These are phyloP conservation scores for Heliocybe sulcata DNA, from an alignment of 1,284 basidiomycete species.

Conservation along the genomic window DNA sequence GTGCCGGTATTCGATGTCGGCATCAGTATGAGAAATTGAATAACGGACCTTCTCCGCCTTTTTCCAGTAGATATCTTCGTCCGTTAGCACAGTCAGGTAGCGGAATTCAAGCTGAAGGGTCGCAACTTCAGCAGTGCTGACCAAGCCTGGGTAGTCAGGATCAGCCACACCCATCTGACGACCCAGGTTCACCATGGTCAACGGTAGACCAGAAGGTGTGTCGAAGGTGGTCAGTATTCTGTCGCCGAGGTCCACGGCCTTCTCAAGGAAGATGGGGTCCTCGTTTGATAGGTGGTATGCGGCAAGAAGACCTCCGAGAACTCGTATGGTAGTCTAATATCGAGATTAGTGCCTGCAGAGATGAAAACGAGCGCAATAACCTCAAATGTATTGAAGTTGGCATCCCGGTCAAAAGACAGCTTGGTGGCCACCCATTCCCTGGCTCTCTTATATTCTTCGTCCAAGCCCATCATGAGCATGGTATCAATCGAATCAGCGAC, in stretches of 20 bases:
- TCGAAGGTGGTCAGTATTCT: slow-evolving; percentile 84
- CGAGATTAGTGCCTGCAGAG: slow-evolving; percentile 4
- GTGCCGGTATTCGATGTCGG: neutral
- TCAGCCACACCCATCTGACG: slow-evolving; percentile 61
- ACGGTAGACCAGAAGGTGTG: slow-evolving; percentile 76
- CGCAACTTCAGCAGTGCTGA: slow-evolving; percentile 80
- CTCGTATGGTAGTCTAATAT: slow-evolving; percentile 68
- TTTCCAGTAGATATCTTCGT: slow-evolving; percentile 75
- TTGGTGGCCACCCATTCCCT: slow-evolving; percentile 70
- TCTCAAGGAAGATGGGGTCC: slow-evolving; percentile 66
- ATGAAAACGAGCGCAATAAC: slow-evolving; percentile 31
- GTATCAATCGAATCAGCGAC: slow-evolving; percentile 83
- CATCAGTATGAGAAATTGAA: neutral
- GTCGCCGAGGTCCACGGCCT: slow-evolving; percentile 77
- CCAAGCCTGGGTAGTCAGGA: slow-evolving; percentile 53
- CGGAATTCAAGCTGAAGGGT: slow-evolving; percentile 88
- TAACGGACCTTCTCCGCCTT: slow-evolving; percentile 65
- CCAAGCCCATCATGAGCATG: slow-evolving; percentile 79
- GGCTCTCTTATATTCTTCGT: slow-evolving; percentile 75
- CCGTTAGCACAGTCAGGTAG: slow-evolving; percentile 80
- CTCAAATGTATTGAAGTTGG: slow-evolving; percentile 87
- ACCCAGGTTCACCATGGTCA: slow-evolving; percentile 74
- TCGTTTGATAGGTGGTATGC: slow-evolving; percentile 69
- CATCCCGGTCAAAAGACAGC: slow-evolving; percentile 76
- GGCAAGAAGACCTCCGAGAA: slow-evolving; percentile 79